Conservation (phyloP, 2,329 filamentous ascomycete species). For the Akanthomyces muscarius region DNA sequence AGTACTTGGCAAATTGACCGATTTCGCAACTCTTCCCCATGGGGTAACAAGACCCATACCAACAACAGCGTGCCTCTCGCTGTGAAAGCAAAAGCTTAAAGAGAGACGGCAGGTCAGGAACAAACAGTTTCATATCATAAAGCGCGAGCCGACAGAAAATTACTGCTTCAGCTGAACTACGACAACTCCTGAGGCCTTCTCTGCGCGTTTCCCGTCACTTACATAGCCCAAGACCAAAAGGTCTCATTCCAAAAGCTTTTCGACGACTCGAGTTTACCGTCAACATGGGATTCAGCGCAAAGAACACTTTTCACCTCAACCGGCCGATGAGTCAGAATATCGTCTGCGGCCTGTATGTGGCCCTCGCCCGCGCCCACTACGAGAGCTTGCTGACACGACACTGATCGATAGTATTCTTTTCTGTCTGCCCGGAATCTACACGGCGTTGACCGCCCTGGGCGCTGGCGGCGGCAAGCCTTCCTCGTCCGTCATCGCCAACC, state of each 20-base stretch:
- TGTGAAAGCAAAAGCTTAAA: background rate
- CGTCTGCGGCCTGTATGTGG: background rate
- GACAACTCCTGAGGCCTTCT: too few relatives aligned
- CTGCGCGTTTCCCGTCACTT: too few relatives aligned
- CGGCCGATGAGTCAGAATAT: background rate
- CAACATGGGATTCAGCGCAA: background rate
- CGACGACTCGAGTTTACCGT: background rate
- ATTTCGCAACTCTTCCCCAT: background rate
- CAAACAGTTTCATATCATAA: too few relatives aligned
- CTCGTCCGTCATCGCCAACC: too few relatives aligned
- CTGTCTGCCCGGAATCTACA: too few relatives aligned
- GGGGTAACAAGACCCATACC: background rate
- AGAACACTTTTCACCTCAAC: background rate
- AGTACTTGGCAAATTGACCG: background rate
- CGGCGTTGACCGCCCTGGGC: too few relatives aligned
- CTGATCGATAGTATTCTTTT: background rate
- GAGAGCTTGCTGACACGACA: background rate
- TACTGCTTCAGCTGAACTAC: too few relatives aligned
- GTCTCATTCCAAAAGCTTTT: too few relatives aligned
- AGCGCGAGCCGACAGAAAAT: too few relatives aligned
- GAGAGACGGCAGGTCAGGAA: too few relatives aligned
- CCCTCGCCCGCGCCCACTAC: background rate
- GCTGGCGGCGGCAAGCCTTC: too few relatives aligned
- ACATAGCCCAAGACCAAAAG: too few relatives aligned
- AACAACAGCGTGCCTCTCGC: background rate